Evolutionary conservation across 495 filamentous ascomycete species (phyloP).

Genomic region (Penicillium paxilli): DNA sequence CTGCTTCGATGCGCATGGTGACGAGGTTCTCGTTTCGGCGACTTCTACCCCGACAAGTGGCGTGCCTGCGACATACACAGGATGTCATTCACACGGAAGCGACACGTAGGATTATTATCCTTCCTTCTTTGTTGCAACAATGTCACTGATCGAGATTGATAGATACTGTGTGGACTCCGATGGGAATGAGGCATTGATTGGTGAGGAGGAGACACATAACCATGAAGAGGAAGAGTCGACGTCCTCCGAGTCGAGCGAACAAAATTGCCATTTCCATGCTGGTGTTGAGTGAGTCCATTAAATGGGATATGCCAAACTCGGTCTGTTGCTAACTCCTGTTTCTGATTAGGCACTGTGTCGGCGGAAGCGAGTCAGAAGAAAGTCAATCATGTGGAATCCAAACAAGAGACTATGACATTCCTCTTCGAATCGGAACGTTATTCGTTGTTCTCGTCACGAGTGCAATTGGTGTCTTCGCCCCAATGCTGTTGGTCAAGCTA

Average conservation of each 20-base stretch:
- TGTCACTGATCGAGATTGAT: neutral
- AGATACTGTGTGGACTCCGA: slow-evolving; percentile 49
- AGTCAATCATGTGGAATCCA: slow-evolving; percentile 38
- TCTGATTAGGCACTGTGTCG: slow-evolving; percentile 47
- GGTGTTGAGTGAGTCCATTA: slow-evolving; percentile 55
- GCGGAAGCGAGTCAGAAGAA: slow-evolving; percentile 33
- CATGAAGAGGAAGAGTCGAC: slow-evolving; percentile 5
- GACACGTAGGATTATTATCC: slow-evolving; percentile 40
- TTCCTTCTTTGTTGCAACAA: neutral
- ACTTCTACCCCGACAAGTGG: slow-evolving; percentile 41
- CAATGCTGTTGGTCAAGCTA: slow-evolving; percentile 37
- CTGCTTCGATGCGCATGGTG: slow-evolving; percentile 39
- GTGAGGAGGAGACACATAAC: slow-evolving; percentile 23
- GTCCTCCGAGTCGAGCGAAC: slow-evolving; percentile 5
- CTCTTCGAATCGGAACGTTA: slow-evolving; percentile 57
- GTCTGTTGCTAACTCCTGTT: slow-evolving; percentile 3
- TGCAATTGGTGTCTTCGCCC: slow-evolving; percentile 44
- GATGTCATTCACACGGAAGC: slow-evolving; percentile 50
- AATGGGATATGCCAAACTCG: neutral
- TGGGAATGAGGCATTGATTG: slow-evolving; percentile 48
- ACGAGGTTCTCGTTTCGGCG: slow-evolving; percentile 42
- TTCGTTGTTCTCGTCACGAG: slow-evolving; percentile 59
- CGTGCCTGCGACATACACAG: slow-evolving; percentile 48
- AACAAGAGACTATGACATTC: slow-evolving; percentile 58
- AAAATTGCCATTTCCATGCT: slow-evolving; percentile 65